Evolutionary conservation across 345 rosid species (phyloP), one percentile per base, ranked within the genome.

Genomic region (Gossypium sturtianum): DNA sequence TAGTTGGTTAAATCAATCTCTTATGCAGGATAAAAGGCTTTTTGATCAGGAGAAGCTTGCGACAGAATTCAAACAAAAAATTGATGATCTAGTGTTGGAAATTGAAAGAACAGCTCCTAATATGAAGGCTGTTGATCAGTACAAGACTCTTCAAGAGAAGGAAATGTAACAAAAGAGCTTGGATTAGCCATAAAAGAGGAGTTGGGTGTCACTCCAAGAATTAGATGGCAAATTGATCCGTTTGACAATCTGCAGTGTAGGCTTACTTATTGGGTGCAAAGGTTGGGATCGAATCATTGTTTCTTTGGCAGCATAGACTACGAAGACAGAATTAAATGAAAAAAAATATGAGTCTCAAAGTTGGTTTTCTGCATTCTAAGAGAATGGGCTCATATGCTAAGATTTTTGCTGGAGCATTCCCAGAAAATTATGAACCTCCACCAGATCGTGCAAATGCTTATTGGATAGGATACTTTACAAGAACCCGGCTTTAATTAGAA

Each of bases 221-320:
- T 91, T 80, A 97, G 99, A 80, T 95, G 99, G 99, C 99, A 95
- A 83, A 93, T 95, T 65, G 99, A 95, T 64, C 99, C 98, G 15
- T 95, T 95, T 84, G 99, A 73, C 99, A 95, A 86, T 93, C 99
- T 81, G 98, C 96, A 0, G 99, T 88, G 74, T 97, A 95, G 82
- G 99, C 98, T 71, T 95, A 93, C 83, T 85, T 91, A 84, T 83
- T 95, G 80, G 94, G 98, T 61, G 93, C 98, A 48, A 83, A 95
- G 97, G 88, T 91, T 83, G 99, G 99, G 29, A 91, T 95, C 53
- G 97, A 95, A 78, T 91, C 98, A 1, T 77, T 95, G 41, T 69
- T 95, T 87, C 90, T 92, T 86, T 77, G 93, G 94, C 29, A 91
- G 98, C 75, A 93, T 95, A 75, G 99, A 95, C 79, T 91, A 93